phyloP scores from a whole-genome alignment of 2,329 filamentous ascomycete species.

The Rutstroemia sp. region DNA sequence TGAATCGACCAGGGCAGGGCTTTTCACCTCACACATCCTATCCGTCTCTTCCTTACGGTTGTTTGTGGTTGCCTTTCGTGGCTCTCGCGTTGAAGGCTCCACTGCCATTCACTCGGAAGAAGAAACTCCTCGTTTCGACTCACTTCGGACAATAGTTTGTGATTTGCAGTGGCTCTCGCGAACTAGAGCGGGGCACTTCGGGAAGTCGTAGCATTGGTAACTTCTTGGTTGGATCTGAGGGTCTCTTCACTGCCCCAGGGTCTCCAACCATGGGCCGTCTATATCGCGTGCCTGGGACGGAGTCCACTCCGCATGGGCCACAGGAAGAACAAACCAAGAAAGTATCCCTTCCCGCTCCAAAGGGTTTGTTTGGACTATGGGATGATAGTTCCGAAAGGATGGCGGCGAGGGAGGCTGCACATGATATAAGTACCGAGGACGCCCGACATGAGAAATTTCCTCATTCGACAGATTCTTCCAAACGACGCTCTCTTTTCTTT shows the following conservation, averaged over 20 bases:
- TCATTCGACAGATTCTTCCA: not conserved
- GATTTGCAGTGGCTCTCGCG: not conserved
- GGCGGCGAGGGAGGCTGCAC: not conserved
- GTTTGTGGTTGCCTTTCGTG: no score
- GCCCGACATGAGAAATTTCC: not conserved
- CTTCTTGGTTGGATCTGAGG: not conserved
- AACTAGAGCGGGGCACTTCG: not conserved
- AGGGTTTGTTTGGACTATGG: constrained; percentile 5
- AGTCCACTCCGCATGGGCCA: not conserved
- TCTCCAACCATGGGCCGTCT: not conserved
- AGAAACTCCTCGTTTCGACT: no score
- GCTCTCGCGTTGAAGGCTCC: no score
- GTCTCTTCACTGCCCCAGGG: not conserved
- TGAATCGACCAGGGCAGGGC: not conserved
- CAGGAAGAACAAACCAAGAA: not conserved
- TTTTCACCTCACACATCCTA: not conserved
- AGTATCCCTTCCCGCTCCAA: not conserved
- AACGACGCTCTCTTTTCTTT: constrained; percentile 3
- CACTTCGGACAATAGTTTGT: no score
- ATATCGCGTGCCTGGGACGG: not conserved
- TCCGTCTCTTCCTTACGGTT: no score
- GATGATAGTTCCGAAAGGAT: not conserved
- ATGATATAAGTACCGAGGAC: not conserved
- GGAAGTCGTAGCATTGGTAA: not conserved
- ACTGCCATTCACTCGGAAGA: no score